phyloP scores from a whole-genome alignment of 495 filamentous ascomycete genomes.

The Penicillium odoratum region DNA sequence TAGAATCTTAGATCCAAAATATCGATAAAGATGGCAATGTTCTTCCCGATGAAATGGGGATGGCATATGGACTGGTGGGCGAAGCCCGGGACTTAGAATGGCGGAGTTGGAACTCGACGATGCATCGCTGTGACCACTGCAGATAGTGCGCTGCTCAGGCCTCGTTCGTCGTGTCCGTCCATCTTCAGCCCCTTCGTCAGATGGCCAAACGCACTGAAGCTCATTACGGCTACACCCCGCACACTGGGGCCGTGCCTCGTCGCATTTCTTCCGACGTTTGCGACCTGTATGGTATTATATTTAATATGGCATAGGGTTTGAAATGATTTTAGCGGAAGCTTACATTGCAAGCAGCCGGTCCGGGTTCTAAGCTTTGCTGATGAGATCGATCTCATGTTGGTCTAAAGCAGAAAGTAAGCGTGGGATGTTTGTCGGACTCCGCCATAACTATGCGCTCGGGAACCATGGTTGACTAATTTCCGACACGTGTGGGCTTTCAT shows the following conservation, averaged over 20 bases:
- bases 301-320: background rate
- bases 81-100: background rate
- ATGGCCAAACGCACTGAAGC: conserved; percentile 15
- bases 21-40: conserved; percentile 14
- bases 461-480: too few relatives aligned
- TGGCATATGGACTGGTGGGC: conserved; percentile 12
- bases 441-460: too few relatives aligned
- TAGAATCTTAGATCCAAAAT: conserved; percentile 11
- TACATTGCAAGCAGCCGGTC: conserved; percentile 17
- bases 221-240: conserved; percentile 9
- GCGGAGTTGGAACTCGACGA: background rate
- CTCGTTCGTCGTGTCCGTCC: background rate
- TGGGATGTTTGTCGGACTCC: background rate
- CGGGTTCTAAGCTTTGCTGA: conserved; percentile 12
- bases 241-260: conserved; percentile 16
- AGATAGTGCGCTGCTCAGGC: background rate
- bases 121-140: background rate
- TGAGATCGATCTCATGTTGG: background rate
- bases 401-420: background rate
- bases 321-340: background rate
- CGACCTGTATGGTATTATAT: conserved; percentile 7
- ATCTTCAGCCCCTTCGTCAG: conserved; percentile 2
- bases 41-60: conserved; percentile 11
- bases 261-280: conserved; percentile 20
- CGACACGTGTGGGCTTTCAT: too few relatives aligned